Base-by-base conservation (phyloP, 2,329 filamentous ascomycete species). In the Cytospora mali region DNA sequence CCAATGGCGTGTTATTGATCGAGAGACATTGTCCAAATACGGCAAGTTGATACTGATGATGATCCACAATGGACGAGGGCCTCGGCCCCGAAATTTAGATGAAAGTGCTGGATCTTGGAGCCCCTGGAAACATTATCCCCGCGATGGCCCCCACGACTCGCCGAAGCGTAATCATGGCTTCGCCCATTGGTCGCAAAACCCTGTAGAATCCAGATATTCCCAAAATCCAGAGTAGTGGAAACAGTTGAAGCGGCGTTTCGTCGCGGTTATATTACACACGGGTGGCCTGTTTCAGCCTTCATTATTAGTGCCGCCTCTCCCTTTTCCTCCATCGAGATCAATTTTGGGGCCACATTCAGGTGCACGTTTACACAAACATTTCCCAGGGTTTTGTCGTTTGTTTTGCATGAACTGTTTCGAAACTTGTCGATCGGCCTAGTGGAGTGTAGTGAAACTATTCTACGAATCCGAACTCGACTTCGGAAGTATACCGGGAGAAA, bases 1-100 rank as follows among this genome's bases (percentile, higher is more conserved):
- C 63, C 63, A 65, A 65, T 65, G 16, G 61, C 52, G 61, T 65
- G 33, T 65, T 63, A 58, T 61, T 60, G 33, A 53, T 42, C 39
- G 1, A 16, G 16, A 16, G 1, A 6, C 14, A 13, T 14, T 21
- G 46, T 25, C 60, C 53, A 13, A 23, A 62, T 62, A 18, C 42
- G 63, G 63, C 5, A 65, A 51, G 49, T 52, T 29, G 42, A 55
- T n/a, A 49, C 31, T 53, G 29, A 55, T 11, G 25, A 14, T 11
- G 56, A 51, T 39, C 61, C 56, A 63, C 33, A 55, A 14, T 23
- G 21, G 31, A 50, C 50, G 48, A 33, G 56, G 21, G 42, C 61
- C 42, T 23, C 42, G n/a, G 42, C 42, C 16, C n/a, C n/a, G 16
- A 18, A 23, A 11, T 46, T 21, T 21, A 23, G 42, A 39, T 39